These are phyloP conservation scores for Lyophyllum atratum DNA, from an alignment of 768 basidiomycete species.

Conservation along the genomic window DNA sequence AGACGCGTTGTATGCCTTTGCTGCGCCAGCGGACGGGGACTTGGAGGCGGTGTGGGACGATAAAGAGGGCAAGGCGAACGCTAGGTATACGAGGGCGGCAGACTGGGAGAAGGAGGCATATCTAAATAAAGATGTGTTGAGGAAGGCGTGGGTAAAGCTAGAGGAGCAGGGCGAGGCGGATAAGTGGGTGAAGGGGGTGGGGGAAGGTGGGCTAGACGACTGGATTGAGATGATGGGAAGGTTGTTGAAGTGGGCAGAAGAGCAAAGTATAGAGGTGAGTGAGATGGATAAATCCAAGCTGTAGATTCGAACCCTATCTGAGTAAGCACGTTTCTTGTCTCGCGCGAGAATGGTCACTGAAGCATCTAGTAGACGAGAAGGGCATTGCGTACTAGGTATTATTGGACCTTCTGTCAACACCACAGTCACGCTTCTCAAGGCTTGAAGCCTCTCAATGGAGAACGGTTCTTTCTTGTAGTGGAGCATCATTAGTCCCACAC, in stretches of 20 bases:
- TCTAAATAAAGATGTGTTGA: constrained; percentile 43
- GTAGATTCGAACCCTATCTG: not conserved
- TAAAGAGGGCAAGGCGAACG: not conserved
- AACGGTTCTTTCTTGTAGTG: too few species aligned
- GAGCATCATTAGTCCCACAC: too few species aligned
- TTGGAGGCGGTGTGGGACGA: constrained; percentile 4
- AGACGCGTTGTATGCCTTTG: constrained; percentile 54
- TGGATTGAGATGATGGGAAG: constrained; percentile 55
- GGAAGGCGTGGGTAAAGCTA: constrained; percentile 58
- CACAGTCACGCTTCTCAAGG: too few species aligned
- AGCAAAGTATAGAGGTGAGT: constrained; percentile 13
- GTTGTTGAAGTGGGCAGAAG: constrained; percentile 32
- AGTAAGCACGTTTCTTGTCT: not conserved
- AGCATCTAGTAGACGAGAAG: not conserved
- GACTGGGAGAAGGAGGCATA: constrained; percentile 66
- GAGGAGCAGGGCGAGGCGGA: constrained; percentile 58
- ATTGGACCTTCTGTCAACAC: too few species aligned
- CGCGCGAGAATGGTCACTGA: not conserved
- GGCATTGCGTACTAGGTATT: too few species aligned
- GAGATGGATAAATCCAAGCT: constrained; percentile 13
- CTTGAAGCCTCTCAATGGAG: too few species aligned
- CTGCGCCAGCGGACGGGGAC: constrained; percentile 24
- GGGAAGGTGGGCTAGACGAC: constrained; percentile 53
- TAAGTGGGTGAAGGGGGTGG: constrained; percentile 65
- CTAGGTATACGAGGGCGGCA: constrained; percentile 31